Base-by-base conservation (phyloP, 148 eudicot species). In the Hydrangea macrophylla region DNA sequence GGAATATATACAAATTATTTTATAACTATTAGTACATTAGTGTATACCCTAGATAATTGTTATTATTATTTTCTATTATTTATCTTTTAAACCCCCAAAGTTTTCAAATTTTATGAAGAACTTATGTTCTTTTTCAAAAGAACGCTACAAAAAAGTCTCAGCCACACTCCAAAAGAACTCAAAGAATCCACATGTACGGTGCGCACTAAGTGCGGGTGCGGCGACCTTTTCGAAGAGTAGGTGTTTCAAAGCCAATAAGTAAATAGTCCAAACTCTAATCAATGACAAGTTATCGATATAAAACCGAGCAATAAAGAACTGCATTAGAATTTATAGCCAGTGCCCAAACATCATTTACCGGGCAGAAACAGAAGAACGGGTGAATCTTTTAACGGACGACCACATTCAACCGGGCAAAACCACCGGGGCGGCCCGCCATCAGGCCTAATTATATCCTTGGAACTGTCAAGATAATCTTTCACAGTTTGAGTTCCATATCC, bases 391-490 rank as follows among this genome's bases (percentile, higher is more conserved):
- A 89, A 67, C 23, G 92, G 97, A 24, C 78, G 66, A 9, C 96
- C 97, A 70, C 86, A 86, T 39, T 87, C 88, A n/a, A 94, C 71
- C 0, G 99, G 99, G 68, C 82, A 82, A 76, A 94, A 87, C 97
- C 97, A 94, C 72, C 97, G 73, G 9, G 92, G 86, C 12, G 97
- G 99, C 39, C 99, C 99, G 3, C 88, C 93, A 70, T 94, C 99
- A 5, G 91, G 77, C 72, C 65, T 89, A 10, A 85, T 79, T 22
- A 94, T 71, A 6, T 91, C 96, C 42, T 67, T 79, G 9, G 93
- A 80, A 73, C 61, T 65, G 73, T 94, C 96, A 77, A 94, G 88
- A 68, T 91, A 94, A 73, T 94, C 97, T 73, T 85, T 87, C 81
- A 94, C 87, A 54, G 79, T 85, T 42, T 74, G 78, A 65, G 68